phyloP scores from a whole-genome alignment of 352 stramenopile genomes.

The Pythium guiyangense region DNA sequence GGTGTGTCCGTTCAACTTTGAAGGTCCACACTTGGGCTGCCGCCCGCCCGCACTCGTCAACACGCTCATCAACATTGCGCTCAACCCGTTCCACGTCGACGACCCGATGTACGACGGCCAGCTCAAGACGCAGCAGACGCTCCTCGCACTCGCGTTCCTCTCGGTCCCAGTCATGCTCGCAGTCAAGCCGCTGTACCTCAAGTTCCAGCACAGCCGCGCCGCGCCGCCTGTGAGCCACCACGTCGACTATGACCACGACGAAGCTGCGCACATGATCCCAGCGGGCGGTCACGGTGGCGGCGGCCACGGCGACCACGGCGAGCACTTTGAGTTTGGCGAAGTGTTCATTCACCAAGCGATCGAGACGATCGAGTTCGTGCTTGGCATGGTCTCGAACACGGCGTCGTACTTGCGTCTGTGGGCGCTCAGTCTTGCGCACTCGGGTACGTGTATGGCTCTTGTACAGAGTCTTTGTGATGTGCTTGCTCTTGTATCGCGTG shows the following conservation, averaged over 20 bases:
- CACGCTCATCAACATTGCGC: conserved; percentile 98
- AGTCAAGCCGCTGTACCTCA: conserved; percentile 92
- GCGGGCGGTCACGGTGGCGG: conserved; percentile 23
- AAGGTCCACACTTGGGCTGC: conserved; percentile 91
- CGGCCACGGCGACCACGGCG: conserved; percentile 34
- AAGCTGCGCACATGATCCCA: conserved; percentile 52
- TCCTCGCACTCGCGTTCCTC: conserved; percentile 93
- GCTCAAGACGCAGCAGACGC: conserved; percentile 78
- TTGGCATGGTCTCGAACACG: conserved; percentile 99
- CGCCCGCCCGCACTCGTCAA: conserved; percentile 98
- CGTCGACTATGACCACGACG: conserved; percentile 79
- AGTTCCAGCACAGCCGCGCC: conserved; percentile 64
- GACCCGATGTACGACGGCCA: conserved; percentile 96
- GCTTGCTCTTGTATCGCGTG: background rate
- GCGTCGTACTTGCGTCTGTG: conserved; percentile 99
- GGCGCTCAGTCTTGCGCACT: conserved; percentile 98
- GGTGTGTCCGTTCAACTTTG: conserved; percentile 93
- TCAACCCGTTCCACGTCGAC: conserved; percentile 91
- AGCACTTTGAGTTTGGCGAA: conserved; percentile 95
- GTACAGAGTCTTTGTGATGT: background rate
- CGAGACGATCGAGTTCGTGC: conserved; percentile 99
- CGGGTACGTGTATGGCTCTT: conserved; percentile 34
- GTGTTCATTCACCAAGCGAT: conserved; percentile 99
- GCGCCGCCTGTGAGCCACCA: conserved; percentile 56
- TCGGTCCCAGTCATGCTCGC: conserved; percentile 96